Base-by-base conservation (phyloP, 805 yeast genomes). In the Spathaspora hagerdaliae region DNA sequence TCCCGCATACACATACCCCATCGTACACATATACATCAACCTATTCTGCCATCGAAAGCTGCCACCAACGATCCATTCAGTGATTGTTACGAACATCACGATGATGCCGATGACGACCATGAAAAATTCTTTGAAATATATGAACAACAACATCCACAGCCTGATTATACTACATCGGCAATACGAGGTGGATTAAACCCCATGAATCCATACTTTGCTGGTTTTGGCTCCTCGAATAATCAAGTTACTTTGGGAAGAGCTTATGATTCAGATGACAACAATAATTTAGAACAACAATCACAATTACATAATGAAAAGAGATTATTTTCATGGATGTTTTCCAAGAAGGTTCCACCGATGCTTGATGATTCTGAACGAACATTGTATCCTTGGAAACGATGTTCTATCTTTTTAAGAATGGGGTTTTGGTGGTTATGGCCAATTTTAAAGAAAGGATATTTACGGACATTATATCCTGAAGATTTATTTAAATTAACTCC, bases 331-430 rank as follows among this genome's bases (percentile, higher is more conserved):
- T 76, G 75, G 45, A 46, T 81, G 29, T 73, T 81, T 51, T 56
- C 77, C 24, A 77, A 69, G 36, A 62, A 69, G 27, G 71, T 79
- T 0, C 82, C 83, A 0, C 75, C 76, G 0, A 57, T 82, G 2
- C 81, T 83, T 1, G 31, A 54, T 6, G 73, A 69, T 6, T 79
- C 75, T 9, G 86, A 82, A 48, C 64, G 87, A 46, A 60, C 55
- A 19, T 55, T 60, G 1, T 81, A 70, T 50, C 85, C 84, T 1
- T 69, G 80, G 67, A 64, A 62, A 38, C 41, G 32, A 5, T 49
- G 59, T 10, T 78, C 74, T 49, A 43, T 58, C 1, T n/a, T 81
- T 1, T 72, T 68, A 10, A 63, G 75, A 48, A 51, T 72, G 27
- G 54, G 68, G 5, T 71, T 70, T 49, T 58, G 55, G 56, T 71